A percentile compares a stretch with the other conserved stretches of the same genome.
phyloP scores from a whole-genome alignment of 1,284 basidiomycete species.

The Trichosporon sp. region DNA sequence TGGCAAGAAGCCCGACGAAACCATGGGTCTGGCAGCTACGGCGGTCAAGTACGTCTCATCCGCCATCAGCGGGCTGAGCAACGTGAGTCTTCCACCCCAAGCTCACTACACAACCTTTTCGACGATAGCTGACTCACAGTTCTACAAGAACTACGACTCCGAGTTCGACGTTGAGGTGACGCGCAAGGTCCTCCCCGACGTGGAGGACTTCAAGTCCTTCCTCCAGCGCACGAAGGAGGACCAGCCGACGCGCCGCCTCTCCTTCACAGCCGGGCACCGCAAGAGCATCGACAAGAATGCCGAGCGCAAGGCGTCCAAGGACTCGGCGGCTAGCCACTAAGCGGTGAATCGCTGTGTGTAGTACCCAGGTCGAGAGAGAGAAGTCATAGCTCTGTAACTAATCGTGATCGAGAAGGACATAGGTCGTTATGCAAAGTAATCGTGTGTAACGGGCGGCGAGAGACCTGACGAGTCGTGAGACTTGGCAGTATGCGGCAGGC shows the following conservation, averaged over 20 bases:
- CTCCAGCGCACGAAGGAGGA: conserved; percentile 39
- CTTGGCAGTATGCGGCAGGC: too few species aligned
- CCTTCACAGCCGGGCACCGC: not conserved
- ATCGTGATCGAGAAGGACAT: too few species aligned
- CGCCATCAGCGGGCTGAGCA: conserved; percentile 23
- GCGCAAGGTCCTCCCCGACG: conserved; percentile 31
- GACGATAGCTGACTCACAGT: conserved; percentile 33
- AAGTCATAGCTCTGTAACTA: too few species aligned
- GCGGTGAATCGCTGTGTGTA: too few species aligned
- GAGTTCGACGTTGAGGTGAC: conserved; percentile 27
- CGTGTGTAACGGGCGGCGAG: too few species aligned
- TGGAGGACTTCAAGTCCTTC: conserved; percentile 37
- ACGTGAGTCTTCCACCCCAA: too few species aligned
- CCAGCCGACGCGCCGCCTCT: conserved; percentile 15
- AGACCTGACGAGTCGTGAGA: not conserved
- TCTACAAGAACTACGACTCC: conserved; percentile 37
- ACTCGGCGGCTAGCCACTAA: not conserved
- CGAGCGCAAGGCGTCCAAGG: not conserved
- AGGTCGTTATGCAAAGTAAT: too few species aligned
- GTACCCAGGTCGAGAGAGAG: too few species aligned
- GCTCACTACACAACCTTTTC: too few species aligned
- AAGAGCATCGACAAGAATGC: not conserved
- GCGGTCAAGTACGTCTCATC: conserved; percentile 28
- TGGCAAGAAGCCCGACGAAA: conserved; percentile 29
- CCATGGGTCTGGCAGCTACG: conserved; percentile 27